Percentiles rank a stretch among this genome's conserved stretches.
Evolutionary conservation across 441 rosid genomes (phyloP).

Genomic region (Macaranga tanarius): DNA sequence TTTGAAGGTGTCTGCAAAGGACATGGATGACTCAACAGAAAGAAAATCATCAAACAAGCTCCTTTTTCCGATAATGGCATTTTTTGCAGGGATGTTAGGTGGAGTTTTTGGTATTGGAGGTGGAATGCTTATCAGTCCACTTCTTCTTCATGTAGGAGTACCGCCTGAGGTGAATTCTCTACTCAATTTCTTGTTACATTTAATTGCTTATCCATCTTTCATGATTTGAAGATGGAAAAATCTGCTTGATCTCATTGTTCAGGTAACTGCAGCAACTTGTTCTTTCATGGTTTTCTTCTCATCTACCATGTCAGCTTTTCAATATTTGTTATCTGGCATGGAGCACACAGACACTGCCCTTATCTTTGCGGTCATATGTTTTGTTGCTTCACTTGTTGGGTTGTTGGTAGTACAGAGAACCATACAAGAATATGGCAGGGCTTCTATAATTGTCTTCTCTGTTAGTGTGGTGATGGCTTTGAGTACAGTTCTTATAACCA

Average conservation of each 20-base stretch:
- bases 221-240: background rate
- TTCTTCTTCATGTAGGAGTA: conserved; percentile 78
- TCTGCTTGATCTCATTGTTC: background rate
- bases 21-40: conserved; percentile 31
- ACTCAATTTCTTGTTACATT: background rate
- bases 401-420: conserved; percentile 65
- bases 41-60: conserved; percentile 34
- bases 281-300: conserved; percentile 95
- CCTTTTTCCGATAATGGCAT: conserved; percentile 70
- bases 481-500: conserved; percentile 68
- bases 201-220: background rate
- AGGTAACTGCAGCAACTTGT: conserved; percentile 90
- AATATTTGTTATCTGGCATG: conserved; percentile 73
- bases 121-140: conserved; percentile 92
- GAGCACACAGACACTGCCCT: conserved; percentile 46
- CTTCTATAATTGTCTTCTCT: conserved; percentile 85
- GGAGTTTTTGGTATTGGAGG: conserved; percentile 94
- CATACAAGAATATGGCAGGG: conserved; percentile 61
- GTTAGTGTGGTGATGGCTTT: conserved; percentile 74
- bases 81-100: conserved; percentile 77
- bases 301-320: conserved; percentile 84
- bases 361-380: conserved; percentile 42
- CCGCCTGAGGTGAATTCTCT: conserved; percentile 61
- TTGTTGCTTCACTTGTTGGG: conserved; percentile 68
- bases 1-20: conserved; percentile 32